Evolutionary conservation across 2,329 filamentous ascomycete species (phyloP).

Genomic region (Sporothrix globosa): DNA sequence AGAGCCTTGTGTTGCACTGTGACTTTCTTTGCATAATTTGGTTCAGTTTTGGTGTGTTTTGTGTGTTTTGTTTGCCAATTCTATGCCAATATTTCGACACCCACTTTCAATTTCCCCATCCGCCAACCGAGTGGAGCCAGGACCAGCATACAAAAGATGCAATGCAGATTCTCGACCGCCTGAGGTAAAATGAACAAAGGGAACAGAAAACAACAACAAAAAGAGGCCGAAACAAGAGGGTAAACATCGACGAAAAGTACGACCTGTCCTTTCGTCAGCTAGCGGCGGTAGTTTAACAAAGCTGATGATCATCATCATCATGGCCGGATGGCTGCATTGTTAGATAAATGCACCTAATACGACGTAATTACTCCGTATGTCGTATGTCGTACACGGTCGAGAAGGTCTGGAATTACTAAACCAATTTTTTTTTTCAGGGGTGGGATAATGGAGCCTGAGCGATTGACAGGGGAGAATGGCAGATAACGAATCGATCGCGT

Average conservation of each 20-base stretch:
- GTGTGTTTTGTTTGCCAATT: slow-evolving; percentile 3
- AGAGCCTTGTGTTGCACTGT: neutral
- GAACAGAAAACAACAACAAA: neutral
- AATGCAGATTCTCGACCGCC: too few species aligned
- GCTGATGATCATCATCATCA: neutral
- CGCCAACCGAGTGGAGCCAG: slow-evolving; percentile 23
- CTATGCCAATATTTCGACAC: slow-evolving; percentile 22
- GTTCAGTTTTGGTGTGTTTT: neutral
- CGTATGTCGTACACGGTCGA: too few species aligned
- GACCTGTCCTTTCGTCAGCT: neutral
- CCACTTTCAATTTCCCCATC: slow-evolving; percentile 28
- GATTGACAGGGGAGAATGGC: neutral
- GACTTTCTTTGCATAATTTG: neutral
- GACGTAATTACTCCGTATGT: too few species aligned
- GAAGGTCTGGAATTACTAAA: neutral
- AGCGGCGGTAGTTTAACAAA: neutral
- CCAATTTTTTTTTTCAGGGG: neutral
- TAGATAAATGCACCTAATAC: neutral
- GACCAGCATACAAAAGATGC: neutral
- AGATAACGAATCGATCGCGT: neutral
- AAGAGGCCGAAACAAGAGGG: neutral
- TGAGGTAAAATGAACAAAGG: slow-evolving; percentile 2
- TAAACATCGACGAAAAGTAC: neutral
- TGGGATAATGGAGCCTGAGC: slow-evolving; percentile 4
- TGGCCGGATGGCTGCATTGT: neutral